phyloP scores from a whole-genome alignment of 495 filamentous ascomycete genomes.

The Lentithecium fluviatile region DNA sequence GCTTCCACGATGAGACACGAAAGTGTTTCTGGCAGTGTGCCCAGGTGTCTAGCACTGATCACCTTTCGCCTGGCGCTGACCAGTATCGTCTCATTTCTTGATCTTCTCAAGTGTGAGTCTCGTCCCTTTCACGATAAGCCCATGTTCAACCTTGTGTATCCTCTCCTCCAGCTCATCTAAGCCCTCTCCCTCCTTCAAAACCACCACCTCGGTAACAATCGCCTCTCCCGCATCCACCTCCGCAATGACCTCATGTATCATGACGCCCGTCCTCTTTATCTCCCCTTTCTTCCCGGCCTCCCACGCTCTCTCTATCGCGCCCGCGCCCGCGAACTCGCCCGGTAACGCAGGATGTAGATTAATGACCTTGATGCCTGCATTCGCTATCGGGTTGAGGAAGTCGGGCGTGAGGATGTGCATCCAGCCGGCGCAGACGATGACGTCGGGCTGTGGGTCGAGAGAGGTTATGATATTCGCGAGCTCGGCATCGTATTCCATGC shows the following conservation, averaged over 20 bases:
- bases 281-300: slow-evolving; percentile 69
- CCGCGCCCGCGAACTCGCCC: slow-evolving; percentile 72
- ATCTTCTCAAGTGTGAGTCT: slow-evolving; percentile 31
- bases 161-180: slow-evolving; percentile 38
- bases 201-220: slow-evolving; percentile 69
- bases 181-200: slow-evolving; percentile 56
- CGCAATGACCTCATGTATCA: slow-evolving; percentile 86
- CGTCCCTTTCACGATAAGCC: slow-evolving; percentile 42
- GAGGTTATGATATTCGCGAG: slow-evolving; percentile 68
- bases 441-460: slow-evolving; percentile 62
- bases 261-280: slow-evolving; percentile 80
- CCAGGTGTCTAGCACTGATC: no score
- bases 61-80: no score
- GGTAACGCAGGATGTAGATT: slow-evolving; percentile 85
- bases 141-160: slow-evolving; percentile 42
- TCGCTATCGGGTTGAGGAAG: slow-evolving; percentile 66
- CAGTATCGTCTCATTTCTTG: neutral
- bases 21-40: no score
- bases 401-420: slow-evolving; percentile 68
- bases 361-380: slow-evolving; percentile 64
- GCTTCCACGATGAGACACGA: no score
- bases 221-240: slow-evolving; percentile 81
- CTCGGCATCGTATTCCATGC: slow-evolving; percentile 74
- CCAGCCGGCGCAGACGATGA: slow-evolving; percentile 70
- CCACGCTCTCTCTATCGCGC: slow-evolving; percentile 77